Evolutionary conservation across 176 grass and related monocot species (phyloP), one percentile per base, ranked within the genome.

Genomic region (Panicum miliaceum): DNA sequence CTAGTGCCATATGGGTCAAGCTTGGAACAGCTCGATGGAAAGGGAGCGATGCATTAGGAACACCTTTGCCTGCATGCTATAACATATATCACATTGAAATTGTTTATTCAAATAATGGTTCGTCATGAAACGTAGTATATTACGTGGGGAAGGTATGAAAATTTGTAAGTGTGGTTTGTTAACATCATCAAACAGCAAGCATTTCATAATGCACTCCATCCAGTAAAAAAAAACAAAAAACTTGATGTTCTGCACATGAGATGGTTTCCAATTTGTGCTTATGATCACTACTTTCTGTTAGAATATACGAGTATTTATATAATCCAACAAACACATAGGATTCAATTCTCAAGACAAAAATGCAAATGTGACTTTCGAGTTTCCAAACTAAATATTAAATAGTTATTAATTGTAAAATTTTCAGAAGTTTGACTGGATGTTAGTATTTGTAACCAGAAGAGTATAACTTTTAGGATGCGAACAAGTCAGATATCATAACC

Each of bases 1-100:
- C 95, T 58, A 98, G 82, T 57, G 92, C 91, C 96, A 98, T 95
- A 88, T 98, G 96, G 76, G 96, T 95, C 72, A 93, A 84, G 77
- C 85, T 98, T 67, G 96, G 96, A 88, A 86, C 90, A 58, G 96
- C 96, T 78, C 83, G 90, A 80, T 98, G 81, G 82, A 98, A 98
- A 40, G 96, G 96, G 41, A 98, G 84, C 26, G 92, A 95, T 71
- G 92, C 96, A 85, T 92, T 85, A 25, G 92, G 96, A 87, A 95
- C 81, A 22, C 90, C 92, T 82, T 93, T 91, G 42, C 96, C 96
- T 50, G 86, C 85, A 85, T 84, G 89, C 96, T 98, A 86, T 98
- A 86, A 82, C 2, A 35, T 59, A 34, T 77, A n/a, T 66, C 79
- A 3, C 26, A 66, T 34, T 80, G 22, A 42, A 27, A 73, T 40